Base-by-base conservation (phyloP, 192 early-diverging fungal species). In the Phlyctochytrium arcticum region DNA sequence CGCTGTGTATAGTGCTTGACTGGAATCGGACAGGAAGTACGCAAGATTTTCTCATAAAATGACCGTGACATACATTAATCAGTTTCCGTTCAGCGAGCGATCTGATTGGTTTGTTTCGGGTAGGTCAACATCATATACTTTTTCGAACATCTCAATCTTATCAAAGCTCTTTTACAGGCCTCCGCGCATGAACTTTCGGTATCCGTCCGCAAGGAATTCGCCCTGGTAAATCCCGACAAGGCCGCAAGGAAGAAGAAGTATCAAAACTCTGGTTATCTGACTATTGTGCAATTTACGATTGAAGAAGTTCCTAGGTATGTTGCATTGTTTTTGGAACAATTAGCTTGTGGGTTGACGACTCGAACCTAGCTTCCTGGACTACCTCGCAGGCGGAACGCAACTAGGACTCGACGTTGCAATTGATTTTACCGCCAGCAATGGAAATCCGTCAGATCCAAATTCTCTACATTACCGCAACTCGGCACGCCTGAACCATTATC, bases 361-460 rank as follows among this genome's bases (percentile, higher is more conserved):
- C n/a, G n/a, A n/a, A n/a, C n/a, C 65, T 6, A 71, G 71, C 15
- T 85, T 85, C 42, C 39, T 84, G 53, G 81, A 84, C 48, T 85
- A 79, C 46, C 50, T 85, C 15, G 69, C 71, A 0, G 78, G 77
- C 5, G 81, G 81, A 6, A 77, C 73, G 1, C 60, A 74, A 30
- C 48, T 85, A 29, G 64, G 65, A 24, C 63, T 85, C 5, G 60
- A 65, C 5, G 74, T 82, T 3, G 82, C 81, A 6, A 71, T 85
- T 48, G 83, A 85, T 49, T 85, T 85, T 54, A 85, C 83, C 0
- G 67, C 54, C 31, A 78, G 75, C 19, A 85, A 85, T 36, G 83
- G 83, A 0, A 72, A 81, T 44, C 83, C 83, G 27, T 56, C 60
- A 17, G 35, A 68, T 26, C 75, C 78, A 0, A 66, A 72, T 0